Evolutionary conservation across 169 alveolate species (phyloP).

Genomic region (Blepharisma undulans): DNA sequence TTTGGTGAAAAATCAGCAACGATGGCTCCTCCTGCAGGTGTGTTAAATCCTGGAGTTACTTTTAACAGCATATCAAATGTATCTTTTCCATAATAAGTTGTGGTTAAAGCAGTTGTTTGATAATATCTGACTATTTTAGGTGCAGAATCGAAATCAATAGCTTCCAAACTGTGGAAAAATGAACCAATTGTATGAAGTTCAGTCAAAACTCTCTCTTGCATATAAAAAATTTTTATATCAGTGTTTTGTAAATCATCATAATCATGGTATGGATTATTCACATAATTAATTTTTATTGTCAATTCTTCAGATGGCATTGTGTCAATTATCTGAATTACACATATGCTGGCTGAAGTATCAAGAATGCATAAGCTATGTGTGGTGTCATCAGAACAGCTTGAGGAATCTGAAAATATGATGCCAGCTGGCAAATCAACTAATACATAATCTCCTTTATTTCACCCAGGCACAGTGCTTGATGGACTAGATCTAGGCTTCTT

Average conservation of each 20-base stretch:
- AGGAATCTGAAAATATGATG: not conserved
- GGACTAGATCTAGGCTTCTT: not conserved
- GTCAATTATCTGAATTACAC: not conserved
- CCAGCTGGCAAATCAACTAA: not conserved
- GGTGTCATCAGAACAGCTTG: not conserved
- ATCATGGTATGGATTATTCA: not conserved
- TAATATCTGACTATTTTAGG: not conserved
- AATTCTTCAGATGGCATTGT: not conserved
- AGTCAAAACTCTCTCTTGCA: not conserved
- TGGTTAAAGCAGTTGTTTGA: not conserved
- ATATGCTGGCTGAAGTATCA: not conserved
- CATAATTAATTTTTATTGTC: not conserved
- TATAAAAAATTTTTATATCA: too few species aligned
- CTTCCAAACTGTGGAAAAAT: not conserved
- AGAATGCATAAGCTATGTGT: not conserved
- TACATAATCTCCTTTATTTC: not conserved
- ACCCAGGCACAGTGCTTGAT: not conserved
- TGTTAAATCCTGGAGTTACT: not conserved
- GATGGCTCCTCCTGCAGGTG: not conserved
- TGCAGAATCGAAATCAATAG: not conserved
- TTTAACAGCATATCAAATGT: not conserved
- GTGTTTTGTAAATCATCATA: not conserved
- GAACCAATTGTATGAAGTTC: not conserved
- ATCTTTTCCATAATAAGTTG: not conserved
- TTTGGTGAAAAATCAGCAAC: not conserved